A percentile compares a stretch with the other conserved stretches of the same genome.
Conservation (phyloP, 106 monocot species). For the Allium fistulosum region DNA sequence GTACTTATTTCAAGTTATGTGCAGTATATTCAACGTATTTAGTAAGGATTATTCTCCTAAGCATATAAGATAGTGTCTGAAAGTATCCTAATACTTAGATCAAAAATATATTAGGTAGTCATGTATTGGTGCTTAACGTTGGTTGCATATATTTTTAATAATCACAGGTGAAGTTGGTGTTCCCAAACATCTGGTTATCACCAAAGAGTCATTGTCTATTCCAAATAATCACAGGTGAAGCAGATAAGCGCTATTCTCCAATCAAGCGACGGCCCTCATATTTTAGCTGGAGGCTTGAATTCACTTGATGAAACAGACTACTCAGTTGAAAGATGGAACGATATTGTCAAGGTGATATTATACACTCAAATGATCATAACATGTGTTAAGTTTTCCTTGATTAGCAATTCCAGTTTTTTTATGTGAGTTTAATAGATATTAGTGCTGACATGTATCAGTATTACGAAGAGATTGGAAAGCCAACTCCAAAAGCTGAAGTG, state of each 20-base stretch:
- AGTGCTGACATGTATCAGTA: constrained; percentile 17
- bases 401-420: not conserved
- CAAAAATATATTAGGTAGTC: too few relatives aligned
- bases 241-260: constrained; percentile 63
- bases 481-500: constrained; percentile 74
- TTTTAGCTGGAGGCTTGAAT: constrained; percentile 75
- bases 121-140: too few relatives aligned
- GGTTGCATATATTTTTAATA: too few relatives aligned
- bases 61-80: too few relatives aligned
- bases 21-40: too few relatives aligned
- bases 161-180: too few relatives aligned
- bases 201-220: too few relatives aligned
- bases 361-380: not conserved
- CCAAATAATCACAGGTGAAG: too few relatives aligned
- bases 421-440: not conserved
- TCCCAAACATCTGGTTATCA: too few relatives aligned
- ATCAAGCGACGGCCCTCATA: constrained; percentile 57
- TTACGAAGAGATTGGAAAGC: constrained; percentile 71
- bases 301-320: constrained; percentile 75
- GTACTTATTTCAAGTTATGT: too few relatives aligned
- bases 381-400: not conserved
- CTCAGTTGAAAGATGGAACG: constrained; percentile 65
- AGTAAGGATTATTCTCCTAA: too few relatives aligned
- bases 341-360: constrained; percentile 34
- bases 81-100: too few relatives aligned